Percentiles rank a stretch among this genome's conserved stretches.
Evolutionary conservation across 2,329 filamentous ascomycete genomes (phyloP).

Genomic region (Cadophora sp.): DNA sequence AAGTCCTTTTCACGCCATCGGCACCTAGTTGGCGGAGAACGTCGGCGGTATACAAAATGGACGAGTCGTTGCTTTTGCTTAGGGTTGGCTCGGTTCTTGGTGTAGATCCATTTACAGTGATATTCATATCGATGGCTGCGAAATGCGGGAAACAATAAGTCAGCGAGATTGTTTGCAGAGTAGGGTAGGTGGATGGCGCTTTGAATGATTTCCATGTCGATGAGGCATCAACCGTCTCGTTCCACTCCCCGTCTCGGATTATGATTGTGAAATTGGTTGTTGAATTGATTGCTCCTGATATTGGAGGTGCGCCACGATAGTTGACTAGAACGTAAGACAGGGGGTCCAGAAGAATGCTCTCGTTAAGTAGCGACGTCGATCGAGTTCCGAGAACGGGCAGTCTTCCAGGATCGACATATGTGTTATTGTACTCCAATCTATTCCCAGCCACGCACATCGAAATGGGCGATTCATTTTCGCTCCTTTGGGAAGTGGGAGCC

Average conservation of each 20-base stretch:
- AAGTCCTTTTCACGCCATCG: background rate
- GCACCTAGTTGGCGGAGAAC: slow-evolving; percentile 17
- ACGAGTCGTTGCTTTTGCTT: background rate
- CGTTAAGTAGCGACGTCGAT: slow-evolving; percentile 6
- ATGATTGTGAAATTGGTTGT: background rate
- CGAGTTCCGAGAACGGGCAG: slow-evolving; percentile 10
- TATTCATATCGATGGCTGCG: slow-evolving; percentile 9
- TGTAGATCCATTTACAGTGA: slow-evolving; percentile 5
- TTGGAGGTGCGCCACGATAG: slow-evolving; percentile 3
- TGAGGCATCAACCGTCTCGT: background rate
- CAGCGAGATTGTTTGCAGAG: background rate
- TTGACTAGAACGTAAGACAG: slow-evolving; percentile 22
- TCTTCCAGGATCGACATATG: background rate
- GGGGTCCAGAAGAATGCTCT: slow-evolving; percentile 2
- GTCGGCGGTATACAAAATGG: background rate
- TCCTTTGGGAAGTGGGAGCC: background rate
- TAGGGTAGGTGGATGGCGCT: background rate
- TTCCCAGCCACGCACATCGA: slow-evolving; percentile 22
- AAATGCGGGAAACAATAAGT: slow-evolving; percentile 23
- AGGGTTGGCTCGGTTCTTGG: slow-evolving; percentile 18
- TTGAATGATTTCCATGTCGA: background rate
- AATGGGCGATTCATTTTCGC: slow-evolving; percentile 4
- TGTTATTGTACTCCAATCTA: background rate
- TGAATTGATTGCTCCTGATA: background rate
- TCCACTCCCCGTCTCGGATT: slow-evolving; percentile 5